These are phyloP conservation scores for Phytophthora pinifolia DNA, from an alignment of 352 stramenopile genomes.

Conservation along the genomic window DNA sequence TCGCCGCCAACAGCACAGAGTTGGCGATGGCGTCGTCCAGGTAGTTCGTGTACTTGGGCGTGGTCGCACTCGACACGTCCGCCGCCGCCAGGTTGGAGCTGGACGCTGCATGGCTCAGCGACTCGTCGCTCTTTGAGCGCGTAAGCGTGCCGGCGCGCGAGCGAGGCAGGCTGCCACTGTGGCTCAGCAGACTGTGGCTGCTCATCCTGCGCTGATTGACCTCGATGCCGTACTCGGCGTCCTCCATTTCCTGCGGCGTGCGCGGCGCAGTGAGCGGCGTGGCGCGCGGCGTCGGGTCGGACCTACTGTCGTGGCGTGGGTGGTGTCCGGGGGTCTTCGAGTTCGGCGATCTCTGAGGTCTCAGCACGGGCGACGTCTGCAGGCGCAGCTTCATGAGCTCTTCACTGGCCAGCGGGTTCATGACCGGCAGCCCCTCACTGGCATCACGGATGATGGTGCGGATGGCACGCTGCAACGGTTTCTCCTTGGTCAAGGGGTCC, in stretches of 20 bases:
- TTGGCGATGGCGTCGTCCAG: slow-evolving; percentile 65
- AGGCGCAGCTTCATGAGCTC: slow-evolving; percentile 66
- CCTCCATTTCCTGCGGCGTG: slow-evolving; percentile 56
- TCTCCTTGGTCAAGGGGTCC: slow-evolving; percentile 40
- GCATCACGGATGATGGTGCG: slow-evolving; percentile 71
- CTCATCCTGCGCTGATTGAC: slow-evolving; percentile 41
- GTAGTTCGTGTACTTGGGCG: slow-evolving; percentile 75
- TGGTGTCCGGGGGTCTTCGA: slow-evolving; percentile 5
- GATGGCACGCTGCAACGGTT: slow-evolving; percentile 55
- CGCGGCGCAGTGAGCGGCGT: slow-evolving; percentile 37
- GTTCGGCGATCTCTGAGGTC: slow-evolving; percentile 29
- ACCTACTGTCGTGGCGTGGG: slow-evolving; percentile 23
- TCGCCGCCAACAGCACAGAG: slow-evolving; percentile 74
- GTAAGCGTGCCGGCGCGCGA: slow-evolving; percentile 59
- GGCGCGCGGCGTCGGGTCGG: slow-evolving; percentile 23
- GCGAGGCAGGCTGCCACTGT: slow-evolving; percentile 23
- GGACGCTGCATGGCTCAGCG: slow-evolving; percentile 31
- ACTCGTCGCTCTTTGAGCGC: slow-evolving; percentile 75
- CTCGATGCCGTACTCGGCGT: slow-evolving; percentile 71
- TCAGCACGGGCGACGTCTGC: slow-evolving; percentile 45
- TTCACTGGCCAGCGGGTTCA: slow-evolving; percentile 69
- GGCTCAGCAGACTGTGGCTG: slow-evolving; percentile 30
- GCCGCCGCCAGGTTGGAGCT: slow-evolving; percentile 14
- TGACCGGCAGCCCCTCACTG: slow-evolving; percentile 51
- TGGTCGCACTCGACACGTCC: slow-evolving; percentile 21